Evolutionary conservation across 768 basidiomycete species (phyloP), one percentile per base, ranked within the genome.

Genomic region (Pleurotus platypus): DNA sequence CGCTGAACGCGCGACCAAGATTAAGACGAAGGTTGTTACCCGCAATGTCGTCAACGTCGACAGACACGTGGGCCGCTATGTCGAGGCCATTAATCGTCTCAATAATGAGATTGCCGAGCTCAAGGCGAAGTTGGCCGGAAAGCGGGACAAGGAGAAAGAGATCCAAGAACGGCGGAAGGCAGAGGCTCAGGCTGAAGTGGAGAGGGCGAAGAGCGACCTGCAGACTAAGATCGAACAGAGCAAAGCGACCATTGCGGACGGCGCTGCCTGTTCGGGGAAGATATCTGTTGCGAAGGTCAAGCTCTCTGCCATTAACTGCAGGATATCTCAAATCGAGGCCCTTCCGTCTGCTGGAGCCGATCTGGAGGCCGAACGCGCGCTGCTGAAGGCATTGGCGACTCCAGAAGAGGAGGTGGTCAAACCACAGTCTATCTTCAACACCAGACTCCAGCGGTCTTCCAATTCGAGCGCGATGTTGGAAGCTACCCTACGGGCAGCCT

Each of bases 1-100:
- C 70, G 97, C 97, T 20, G 95, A 99, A 64, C 89, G 95, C 46
- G 96, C 97, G 24, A 97, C 97, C 58, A 93, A 94, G 76, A 98
- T 99, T 73, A 95, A 95, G 77, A 98, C 96, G 15, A 96, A 93
- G 69, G 94, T 98, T 55, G 87, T 98, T 58, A 94, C 95, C 1
- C 83, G 93, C 46, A 98, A 99, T 68, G 89, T 96, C 27, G 88
- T 96, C 65, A 94, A 95, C 61, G 92, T 98, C 60, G 89, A 96
- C 65, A 83, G 95, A 13, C 93, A 98, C 67, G 95, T 98, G 60
- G 92, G 91, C 37, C 92, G 89, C 72, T 99, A 98, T 66, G 91
- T 97, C 46, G 91, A 93, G 70, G 92, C 93, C 53, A 97, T 98
- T 65, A 90, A 93, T 66, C 78, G 92, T 55, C 86, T 96, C 61